These are phyloP conservation scores for Leccinum subrobustum DNA, from an alignment of 1,284 basidiomycete genomes.

Conservation along the genomic window DNA sequence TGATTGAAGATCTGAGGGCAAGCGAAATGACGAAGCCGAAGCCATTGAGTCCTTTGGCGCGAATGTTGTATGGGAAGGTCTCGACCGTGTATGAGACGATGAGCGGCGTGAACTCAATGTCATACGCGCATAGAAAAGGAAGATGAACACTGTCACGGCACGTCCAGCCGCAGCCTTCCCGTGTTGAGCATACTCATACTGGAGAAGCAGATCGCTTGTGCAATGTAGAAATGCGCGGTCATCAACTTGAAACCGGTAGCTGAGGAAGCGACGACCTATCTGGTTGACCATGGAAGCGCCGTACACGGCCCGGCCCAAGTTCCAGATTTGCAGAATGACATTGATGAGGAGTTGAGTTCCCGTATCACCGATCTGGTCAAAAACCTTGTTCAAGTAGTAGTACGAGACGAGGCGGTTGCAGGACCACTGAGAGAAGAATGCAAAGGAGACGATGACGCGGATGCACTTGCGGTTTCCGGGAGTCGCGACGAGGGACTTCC, in stretches of 20 bases:
- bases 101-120: constrained; percentile 63
- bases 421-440: constrained; percentile 76
- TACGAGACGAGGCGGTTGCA: constrained; percentile 69
- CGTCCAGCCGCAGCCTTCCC: constrained; percentile 49
- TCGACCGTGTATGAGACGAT: constrained; percentile 55
- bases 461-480: constrained; percentile 68
- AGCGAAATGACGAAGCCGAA: too few relatives aligned
- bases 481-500: constrained; percentile 56
- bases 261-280: constrained; percentile 58
- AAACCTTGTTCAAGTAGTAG: constrained; percentile 73
- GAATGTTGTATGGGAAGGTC: too few relatives aligned
- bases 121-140: constrained; percentile 38
- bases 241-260: constrained; percentile 54
- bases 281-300: constrained; percentile 60
- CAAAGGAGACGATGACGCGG: constrained; percentile 65
- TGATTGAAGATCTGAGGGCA: too few relatives aligned
- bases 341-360: constrained; percentile 69
- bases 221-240: constrained; percentile 58
- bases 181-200: constrained; percentile 58
- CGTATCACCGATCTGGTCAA: constrained; percentile 62
- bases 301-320: constrained; percentile 58
- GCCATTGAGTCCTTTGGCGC: too few relatives aligned
- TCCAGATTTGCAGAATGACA: constrained; percentile 75
- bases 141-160: constrained; percentile 75
- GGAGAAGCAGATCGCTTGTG: constrained; percentile 71